Conservation (phyloP, 1,284 basidiomycete genomes). For the Melampsora larici-populina region DNA sequence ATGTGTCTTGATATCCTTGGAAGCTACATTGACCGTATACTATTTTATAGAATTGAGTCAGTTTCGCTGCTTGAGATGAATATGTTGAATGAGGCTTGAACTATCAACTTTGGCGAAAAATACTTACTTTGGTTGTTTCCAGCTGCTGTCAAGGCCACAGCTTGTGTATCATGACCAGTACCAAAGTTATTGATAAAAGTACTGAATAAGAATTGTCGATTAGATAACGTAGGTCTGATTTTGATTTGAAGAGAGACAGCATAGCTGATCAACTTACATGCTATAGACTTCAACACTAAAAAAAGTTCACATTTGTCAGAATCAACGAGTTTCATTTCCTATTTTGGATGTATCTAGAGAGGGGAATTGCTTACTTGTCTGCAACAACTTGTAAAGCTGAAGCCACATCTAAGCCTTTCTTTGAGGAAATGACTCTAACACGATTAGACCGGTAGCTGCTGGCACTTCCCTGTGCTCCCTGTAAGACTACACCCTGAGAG, state of each 20-base stretch:
- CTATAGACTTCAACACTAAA: not conserved
- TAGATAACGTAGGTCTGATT: no score
- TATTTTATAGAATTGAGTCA: not conserved
- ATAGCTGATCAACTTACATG: not conserved
- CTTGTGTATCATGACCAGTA: conserved; percentile 32
- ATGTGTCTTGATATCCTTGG: conserved; percentile 38
- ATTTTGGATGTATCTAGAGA: no score
- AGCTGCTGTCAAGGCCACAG: conserved; percentile 24
- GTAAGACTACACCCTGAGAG: not conserved
- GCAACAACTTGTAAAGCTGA: not conserved
- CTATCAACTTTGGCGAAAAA: not conserved
- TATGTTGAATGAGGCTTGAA: not conserved
- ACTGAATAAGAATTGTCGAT: not conserved
- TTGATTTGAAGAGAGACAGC: no score
- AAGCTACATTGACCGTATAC: conserved; percentile 23
- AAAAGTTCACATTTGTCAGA: not conserved
- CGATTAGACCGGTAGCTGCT: not conserved
- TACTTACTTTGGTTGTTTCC: conserved; percentile 27
- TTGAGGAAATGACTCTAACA: not conserved
- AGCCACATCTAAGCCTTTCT: conserved; percentile 4
- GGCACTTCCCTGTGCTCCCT: not conserved
- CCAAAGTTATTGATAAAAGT: conserved; percentile 33
- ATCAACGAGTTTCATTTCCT: no score
- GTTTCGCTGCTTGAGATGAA: not conserved
- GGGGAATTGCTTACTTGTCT: not conserved